These are phyloP conservation scores for Salvia splendens DNA, from an alignment of 257 asterid genomes.

Conservation along the genomic window DNA sequence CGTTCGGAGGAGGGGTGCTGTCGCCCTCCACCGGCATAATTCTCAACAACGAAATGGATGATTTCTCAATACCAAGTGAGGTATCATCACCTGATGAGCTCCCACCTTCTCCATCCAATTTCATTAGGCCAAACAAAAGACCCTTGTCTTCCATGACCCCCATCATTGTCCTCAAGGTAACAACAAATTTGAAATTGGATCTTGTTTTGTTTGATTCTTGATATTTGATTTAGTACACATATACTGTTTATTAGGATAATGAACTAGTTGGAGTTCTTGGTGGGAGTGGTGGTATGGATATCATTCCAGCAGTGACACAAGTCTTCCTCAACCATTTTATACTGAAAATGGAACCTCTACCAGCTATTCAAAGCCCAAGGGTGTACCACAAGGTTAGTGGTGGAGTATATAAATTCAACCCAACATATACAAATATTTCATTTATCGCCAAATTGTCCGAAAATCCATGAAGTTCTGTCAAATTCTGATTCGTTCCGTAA, in stretches of 20 bases:
- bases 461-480: too few species aligned
- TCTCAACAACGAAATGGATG: conserved; percentile 93
- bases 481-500: too few species aligned
- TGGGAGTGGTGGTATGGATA: conserved; percentile 79
- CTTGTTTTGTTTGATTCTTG: too few species aligned
- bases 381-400: conserved; percentile 75
- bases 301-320: conserved; percentile 78
- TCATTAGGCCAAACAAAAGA: conserved; percentile 76
- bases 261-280: conserved; percentile 88
- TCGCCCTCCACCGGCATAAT: conserved; percentile 89
- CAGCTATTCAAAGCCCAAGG: conserved; percentile 77
- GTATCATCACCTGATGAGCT: conserved; percentile 53
- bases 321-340: conserved; percentile 88
- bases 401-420: neutral
- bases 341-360: conserved; percentile 75
- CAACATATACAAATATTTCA: neutral
- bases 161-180: conserved; percentile 79
- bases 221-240: too few species aligned
- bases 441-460: too few species aligned
- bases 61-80: conserved; percentile 77
- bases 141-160: conserved; percentile 96
- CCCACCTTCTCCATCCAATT: conserved; percentile 91
- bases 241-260: conserved; percentile 48
- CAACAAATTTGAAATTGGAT: too few species aligned
- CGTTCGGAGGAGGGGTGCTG: conserved; percentile 76